Evolutionary conservation across 148 eudicot genomes (phyloP), one percentile per base, ranked within the genome.

Genomic region (Drosera capensis): DNA sequence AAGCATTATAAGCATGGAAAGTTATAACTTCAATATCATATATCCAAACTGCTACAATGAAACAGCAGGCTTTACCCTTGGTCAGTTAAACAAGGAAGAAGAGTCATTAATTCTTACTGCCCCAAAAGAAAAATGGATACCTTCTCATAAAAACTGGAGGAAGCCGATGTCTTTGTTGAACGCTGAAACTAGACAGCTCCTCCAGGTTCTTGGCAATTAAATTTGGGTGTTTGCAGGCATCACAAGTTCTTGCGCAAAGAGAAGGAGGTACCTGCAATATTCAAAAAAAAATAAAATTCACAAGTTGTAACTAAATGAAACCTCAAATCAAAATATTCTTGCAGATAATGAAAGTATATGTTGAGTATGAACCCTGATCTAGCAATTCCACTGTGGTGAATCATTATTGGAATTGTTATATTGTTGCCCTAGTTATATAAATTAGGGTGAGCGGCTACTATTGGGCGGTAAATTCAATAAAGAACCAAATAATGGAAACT

Each of bases 151-250:
- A 66, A 56, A 87, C 72, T 55, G 52, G 62, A 41, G 80, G 60
- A 34, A 88, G 47, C 49, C 70, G 46, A 49, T 54, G 56, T 48
- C 57, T 74, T 21, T 46, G 72, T 34, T 30, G 71, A 64, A 67
- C 38, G 23, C 68, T 49, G 51, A 51, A 65, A 44, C 63, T 53
- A 46, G 65, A 67, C 35, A 87, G 73, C 57, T 87, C 86, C 63
- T 77, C 79, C 54, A 87, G 63, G 43, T 57, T 51, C 63, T 72
- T 77, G 34, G 78, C 68, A 42, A 79, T 78, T 48, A 76, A 24
- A 56, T 68, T 53, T 39, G 96, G 94, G 48, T 82, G 78, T 63
- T 74, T 82, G 74, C 96, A 87, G 18, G 82, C 68, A 72, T 87
- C 96, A 66, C 94, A 87, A 14, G 90, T 49, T 62, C 77, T 82